Conservation (phyloP, 179 eudicot genomes). For the Nepenthes alata region DNA sequence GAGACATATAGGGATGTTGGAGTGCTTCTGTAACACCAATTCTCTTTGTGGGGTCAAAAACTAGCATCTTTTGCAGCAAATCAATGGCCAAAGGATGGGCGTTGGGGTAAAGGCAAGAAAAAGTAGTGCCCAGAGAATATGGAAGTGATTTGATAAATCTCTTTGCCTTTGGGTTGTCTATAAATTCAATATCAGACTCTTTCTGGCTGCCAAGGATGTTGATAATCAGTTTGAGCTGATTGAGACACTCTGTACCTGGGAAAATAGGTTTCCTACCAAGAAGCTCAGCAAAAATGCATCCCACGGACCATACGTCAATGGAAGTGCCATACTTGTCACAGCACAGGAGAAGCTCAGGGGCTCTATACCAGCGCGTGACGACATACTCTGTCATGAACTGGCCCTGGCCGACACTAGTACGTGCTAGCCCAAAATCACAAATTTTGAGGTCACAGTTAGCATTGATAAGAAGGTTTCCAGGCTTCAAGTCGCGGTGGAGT, state of each 20-base stretch:
- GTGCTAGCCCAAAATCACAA: conserved; percentile 4
- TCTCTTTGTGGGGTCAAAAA: conserved; percentile 5
- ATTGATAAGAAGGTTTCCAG: conserved; percentile 2
- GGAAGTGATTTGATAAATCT: conserved; percentile 1
- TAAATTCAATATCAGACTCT: conserved; percentile 1
- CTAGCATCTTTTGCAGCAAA: conserved; percentile 7
- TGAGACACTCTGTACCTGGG: conserved; percentile 4
- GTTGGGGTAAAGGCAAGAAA: conserved; percentile 5
- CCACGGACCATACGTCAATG: conserved; percentile 5
- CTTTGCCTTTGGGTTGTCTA: conserved; percentile 6
- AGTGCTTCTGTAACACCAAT: conserved; percentile 2
- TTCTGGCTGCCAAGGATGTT: conserved; percentile 6
- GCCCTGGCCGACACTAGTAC: conserved; percentile 5
- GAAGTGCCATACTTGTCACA: conserved; percentile 6
- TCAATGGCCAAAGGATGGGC: conserved; percentile 4
- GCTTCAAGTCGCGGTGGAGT: conserved; percentile 5
- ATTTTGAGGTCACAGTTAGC: conserved; percentile 7
- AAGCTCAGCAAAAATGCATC: conserved; percentile 4
- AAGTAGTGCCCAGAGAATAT: background rate
- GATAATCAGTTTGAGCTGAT: conserved; percentile 5
- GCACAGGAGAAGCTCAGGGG: conserved; percentile 6
- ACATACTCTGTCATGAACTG: conserved; percentile 6
- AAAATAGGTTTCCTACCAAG: conserved; percentile 2
- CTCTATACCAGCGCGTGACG: conserved; percentile 5
- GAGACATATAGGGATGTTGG: conserved; percentile 1